phyloP scores from a whole-genome alignment of 441 rosid species.

The Raphanus hybrid region DNA sequence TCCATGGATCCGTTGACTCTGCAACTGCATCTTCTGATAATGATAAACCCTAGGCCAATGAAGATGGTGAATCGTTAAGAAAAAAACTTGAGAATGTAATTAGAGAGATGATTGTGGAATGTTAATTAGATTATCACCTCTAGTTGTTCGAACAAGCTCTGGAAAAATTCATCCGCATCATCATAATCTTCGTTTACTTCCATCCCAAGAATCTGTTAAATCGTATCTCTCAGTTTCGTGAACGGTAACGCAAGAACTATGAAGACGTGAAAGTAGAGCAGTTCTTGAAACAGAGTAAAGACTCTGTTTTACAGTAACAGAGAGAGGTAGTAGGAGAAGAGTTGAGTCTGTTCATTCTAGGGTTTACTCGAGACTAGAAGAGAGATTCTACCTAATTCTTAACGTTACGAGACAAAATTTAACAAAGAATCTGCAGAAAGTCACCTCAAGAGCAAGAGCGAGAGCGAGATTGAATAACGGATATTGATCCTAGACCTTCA shows the following conservation, averaged over 20 bases:
- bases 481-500: too few species aligned
- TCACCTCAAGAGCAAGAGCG: background rate
- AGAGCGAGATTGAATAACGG: background rate
- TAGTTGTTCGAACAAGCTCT: background rate
- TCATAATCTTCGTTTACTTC: background rate
- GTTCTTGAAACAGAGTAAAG: background rate
- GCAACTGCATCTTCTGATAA: background rate
- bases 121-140: background rate
- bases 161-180: background rate
- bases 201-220: slow-evolving; percentile 2
- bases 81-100: background rate
- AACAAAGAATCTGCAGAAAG: background rate
- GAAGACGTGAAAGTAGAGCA: background rate
- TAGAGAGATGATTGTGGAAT: background rate
- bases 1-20: background rate
- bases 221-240: background rate
- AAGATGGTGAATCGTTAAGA: background rate
- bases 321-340: background rate
- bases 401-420: background rate
- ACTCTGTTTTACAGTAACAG: background rate
- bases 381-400: background rate
- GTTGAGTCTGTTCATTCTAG: background rate
- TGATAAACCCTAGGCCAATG: background rate
- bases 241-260: background rate
- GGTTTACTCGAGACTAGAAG: background rate